A percentile compares a stretch with the other conserved stretches of the same genome.
Conservation (phyloP, 352 stramenopile genomes). For the Globisporangium cederbergense region DNA sequence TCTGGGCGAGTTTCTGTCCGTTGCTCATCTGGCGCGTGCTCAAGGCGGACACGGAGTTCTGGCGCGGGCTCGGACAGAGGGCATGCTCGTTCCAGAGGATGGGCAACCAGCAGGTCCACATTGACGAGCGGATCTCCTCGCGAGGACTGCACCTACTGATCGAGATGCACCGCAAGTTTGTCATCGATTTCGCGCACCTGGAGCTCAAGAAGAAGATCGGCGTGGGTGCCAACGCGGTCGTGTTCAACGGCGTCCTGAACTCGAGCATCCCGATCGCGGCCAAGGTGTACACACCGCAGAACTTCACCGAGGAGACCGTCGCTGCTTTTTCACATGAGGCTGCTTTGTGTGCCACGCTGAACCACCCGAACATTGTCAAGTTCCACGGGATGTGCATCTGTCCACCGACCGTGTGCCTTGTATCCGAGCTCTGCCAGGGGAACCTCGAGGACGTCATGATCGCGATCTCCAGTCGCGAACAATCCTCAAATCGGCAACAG, state of each 20-base stretch:
- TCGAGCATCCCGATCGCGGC: slow-evolving; percentile 35
- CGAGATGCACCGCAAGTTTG: slow-evolving; percentile 61
- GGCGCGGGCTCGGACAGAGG: slow-evolving; percentile 35
- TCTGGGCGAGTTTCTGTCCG: slow-evolving; percentile 29
- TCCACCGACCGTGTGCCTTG: slow-evolving; percentile 60
- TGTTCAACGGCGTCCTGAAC: slow-evolving; percentile 47
- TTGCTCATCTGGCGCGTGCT: slow-evolving; percentile 50
- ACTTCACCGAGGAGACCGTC: slow-evolving; percentile 50
- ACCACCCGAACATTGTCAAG: slow-evolving; percentile 59
- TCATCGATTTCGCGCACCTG: slow-evolving; percentile 69
- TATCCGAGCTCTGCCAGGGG: slow-evolving; percentile 53
- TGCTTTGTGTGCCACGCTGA: slow-evolving; percentile 40
- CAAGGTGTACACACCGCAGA: slow-evolving; percentile 59
- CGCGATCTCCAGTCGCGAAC: slow-evolving; percentile 15
- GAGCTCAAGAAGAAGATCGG: slow-evolving; percentile 49
- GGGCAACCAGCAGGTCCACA: slow-evolving; percentile 11
- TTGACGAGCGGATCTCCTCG: slow-evolving; percentile 40
- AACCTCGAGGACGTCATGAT: slow-evolving; percentile 44
- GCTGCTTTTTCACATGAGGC: slow-evolving; percentile 62
- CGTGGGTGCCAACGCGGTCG: slow-evolving; percentile 34
- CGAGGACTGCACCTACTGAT: slow-evolving; percentile 51
- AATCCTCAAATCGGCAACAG: slow-evolving; percentile 26
- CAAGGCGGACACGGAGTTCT: slow-evolving; percentile 50
- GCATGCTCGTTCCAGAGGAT: slow-evolving; percentile 30
- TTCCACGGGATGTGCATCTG: slow-evolving; percentile 67